phyloP scores from a whole-genome alignment of 2,329 filamentous ascomycete species.

The Aspergillus eucalypticola region DNA sequence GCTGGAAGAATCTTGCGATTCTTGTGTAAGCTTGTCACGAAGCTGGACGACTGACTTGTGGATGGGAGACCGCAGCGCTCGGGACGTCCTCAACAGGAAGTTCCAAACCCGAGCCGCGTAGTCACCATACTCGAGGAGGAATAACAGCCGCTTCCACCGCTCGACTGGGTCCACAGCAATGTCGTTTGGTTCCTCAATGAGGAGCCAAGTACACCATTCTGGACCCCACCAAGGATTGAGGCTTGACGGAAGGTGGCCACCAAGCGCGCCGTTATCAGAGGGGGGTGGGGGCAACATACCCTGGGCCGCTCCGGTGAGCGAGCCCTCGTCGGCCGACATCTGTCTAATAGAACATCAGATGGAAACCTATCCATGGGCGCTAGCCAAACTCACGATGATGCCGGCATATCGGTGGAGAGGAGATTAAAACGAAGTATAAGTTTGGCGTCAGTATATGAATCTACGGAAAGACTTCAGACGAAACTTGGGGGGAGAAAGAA shows the following conservation, averaged over 20 bases:
- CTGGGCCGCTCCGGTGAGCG: neutral
- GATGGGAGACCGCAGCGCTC: neutral
- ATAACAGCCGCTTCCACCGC: neutral
- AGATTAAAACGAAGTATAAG: neutral
- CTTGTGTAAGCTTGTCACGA: constrained; percentile 7
- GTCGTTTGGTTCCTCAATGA: neutral
- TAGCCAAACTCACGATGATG: neutral
- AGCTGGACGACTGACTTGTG: neutral
- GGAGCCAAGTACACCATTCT: neutral
- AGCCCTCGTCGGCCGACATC: neutral
- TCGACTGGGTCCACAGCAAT: neutral
- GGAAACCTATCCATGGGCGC: neutral
- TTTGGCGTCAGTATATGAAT: neutral
- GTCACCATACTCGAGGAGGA: neutral
- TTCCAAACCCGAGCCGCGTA: constrained; percentile 4
- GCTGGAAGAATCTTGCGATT: neutral
- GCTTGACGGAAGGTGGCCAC: neutral
- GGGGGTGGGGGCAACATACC: neutral
- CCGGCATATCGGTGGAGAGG: neutral
- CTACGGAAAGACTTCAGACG: neutral
- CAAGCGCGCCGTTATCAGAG: neutral
- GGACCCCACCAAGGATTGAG: neutral
- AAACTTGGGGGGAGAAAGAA: neutral
- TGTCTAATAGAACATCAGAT: neutral
- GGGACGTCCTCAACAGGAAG: neutral